Percentiles rank a stretch among this genome's conserved stretches.
Evolutionary conservation across 352 stramenopile species (phyloP).

Genomic region (Phytophthora kernoviae): DNA sequence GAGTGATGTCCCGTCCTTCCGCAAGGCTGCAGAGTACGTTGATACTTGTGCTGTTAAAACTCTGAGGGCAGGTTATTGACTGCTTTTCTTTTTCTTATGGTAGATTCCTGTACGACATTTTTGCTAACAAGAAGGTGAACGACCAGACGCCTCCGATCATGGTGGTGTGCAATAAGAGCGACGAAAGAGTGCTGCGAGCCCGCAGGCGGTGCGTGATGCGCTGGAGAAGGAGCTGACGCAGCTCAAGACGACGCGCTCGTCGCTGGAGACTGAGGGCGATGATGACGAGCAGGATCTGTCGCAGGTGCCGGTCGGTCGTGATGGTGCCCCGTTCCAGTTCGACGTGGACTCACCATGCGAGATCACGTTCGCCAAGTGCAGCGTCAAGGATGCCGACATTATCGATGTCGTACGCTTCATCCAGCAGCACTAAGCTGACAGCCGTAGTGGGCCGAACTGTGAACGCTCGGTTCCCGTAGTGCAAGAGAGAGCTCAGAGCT

Average conservation of each 20-base stretch:
- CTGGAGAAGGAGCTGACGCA: conserved; percentile 86
- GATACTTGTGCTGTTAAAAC: neutral
- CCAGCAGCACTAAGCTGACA: conserved; percentile 59
- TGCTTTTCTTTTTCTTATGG: neutral
- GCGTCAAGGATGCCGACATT: conserved; percentile 69
- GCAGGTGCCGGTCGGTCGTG: conserved; percentile 76
- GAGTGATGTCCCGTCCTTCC: conserved; percentile 60
- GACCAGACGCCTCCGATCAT: conserved; percentile 71
- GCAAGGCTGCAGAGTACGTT: conserved; percentile 80
- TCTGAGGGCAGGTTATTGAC: neutral
- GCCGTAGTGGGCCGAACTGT: too few relatives aligned
- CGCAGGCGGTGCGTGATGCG: conserved; percentile 55
- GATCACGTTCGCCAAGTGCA: conserved; percentile 72
- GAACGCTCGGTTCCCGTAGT: too few relatives aligned
- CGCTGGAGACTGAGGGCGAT: conserved; percentile 77
- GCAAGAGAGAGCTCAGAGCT: too few relatives aligned
- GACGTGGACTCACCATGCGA: conserved; percentile 83
- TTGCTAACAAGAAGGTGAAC: conserved; percentile 85
- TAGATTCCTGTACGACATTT: conserved; percentile 87
- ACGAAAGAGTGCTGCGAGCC: conserved; percentile 49
- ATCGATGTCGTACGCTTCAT: conserved; percentile 72
- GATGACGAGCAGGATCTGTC: conserved; percentile 79
- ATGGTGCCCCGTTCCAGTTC: conserved; percentile 77
- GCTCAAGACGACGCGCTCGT: conserved; percentile 87
- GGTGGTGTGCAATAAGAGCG: conserved; percentile 88